Evolutionary conservation across 2,329 filamentous ascomycete species (phyloP).

Genomic region (Juglanconis sp.): DNA sequence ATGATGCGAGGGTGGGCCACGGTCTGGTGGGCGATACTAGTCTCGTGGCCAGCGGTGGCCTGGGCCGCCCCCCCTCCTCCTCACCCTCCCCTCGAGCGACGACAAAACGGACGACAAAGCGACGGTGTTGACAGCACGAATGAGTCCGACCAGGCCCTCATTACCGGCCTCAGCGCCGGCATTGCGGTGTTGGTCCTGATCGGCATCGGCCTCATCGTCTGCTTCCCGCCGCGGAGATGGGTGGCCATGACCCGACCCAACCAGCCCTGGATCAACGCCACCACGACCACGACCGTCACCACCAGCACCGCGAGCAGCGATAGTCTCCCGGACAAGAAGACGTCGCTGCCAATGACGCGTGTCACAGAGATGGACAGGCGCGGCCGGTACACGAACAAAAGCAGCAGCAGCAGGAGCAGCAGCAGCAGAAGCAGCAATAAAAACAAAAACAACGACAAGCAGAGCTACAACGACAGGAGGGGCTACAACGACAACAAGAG

Average conservation of each 20-base stretch:
- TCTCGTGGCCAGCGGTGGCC: not conserved
- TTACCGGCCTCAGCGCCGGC: not conserved
- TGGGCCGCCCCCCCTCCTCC: not conserved
- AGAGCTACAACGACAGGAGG: too few species aligned
- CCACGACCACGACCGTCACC: not conserved
- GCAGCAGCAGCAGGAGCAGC: too few species aligned
- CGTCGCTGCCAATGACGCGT: not conserved
- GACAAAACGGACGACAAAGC: not conserved
- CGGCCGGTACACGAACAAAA: not conserved
- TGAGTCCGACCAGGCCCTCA: not conserved
- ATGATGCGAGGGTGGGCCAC: not conserved
- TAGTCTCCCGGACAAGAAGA: not conserved
- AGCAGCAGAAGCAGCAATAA: too few species aligned
- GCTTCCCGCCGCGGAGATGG: not conserved
- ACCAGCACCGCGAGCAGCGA: not conserved
- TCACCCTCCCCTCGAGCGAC: not conserved
- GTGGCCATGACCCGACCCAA: not conserved
- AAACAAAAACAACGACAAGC: too few species aligned
- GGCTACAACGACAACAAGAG: too few species aligned
- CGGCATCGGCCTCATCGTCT: not conserved
- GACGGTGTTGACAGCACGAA: not conserved
- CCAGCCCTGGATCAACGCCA: not conserved
- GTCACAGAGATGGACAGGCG: not conserved
- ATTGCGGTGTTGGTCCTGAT: not conserved
- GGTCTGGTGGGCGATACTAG: not conserved